Base-by-base conservation (phyloP, 78 protist species). In the Chrysochromulina parva region DNA sequence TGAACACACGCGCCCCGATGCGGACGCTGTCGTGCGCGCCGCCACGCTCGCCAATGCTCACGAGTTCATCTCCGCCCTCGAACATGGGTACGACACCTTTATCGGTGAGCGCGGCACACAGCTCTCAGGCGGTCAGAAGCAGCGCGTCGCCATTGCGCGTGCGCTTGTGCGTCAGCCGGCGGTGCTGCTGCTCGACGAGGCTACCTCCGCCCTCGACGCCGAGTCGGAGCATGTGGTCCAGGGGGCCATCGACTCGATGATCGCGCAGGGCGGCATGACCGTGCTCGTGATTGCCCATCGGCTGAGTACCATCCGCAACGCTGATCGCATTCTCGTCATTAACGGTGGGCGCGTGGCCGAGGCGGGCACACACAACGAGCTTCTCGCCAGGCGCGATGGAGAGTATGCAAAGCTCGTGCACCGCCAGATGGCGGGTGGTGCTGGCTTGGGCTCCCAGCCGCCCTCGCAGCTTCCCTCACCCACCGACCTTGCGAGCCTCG, bases 91-190 rank as follows among this genome's bases (percentile, higher is more conserved):
- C 76, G 88, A 96, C 20, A 98, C 97, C 19, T 17, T 66, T 0
- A 97, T 98, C 47, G 98, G 98, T 60, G 98, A 97, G 67, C 86
- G 96, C 17, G 98, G 97, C 22, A 90, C 91, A 17, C 86, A 71
- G 62, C 90, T 98, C 54, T 81, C 94, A 47, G 99, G 98, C 88
- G 98, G 98, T 55, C 97, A 97, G 91, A 95, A 95, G 95, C 97
- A 97, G 59, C 90, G 97, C 48, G 80, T 96, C 48, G 94, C 96
- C 10, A 92, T 96, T 13, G 97, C 97, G 9, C 62, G 97, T 14
- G 90, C 94, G n/a, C 47, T 95, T 20, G n/a, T 94, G n/a, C 82
- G 89, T 3, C 16, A 73, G 65, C 93, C 93, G 53, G 59, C 62
- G 52, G 80, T 94, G 28, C 90, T 94, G 17, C 47, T 94, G 24